Conservation (phyloP, 495 filamentous ascomycete genomes). For the Neurospora tetrasperma region DNA sequence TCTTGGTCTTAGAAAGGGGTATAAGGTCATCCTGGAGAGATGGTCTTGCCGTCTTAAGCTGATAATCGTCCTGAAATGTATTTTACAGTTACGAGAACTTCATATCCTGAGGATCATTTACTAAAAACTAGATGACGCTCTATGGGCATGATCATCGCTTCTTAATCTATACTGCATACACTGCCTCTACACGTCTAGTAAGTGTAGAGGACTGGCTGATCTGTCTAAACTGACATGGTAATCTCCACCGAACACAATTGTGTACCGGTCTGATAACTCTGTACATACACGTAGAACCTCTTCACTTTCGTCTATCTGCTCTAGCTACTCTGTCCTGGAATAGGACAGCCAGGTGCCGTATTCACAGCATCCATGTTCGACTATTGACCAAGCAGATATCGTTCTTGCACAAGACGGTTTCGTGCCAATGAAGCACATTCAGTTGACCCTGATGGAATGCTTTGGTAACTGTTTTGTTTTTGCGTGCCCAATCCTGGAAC, state of each 20-base stretch:
- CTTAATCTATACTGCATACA: no score
- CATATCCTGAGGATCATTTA: no score
- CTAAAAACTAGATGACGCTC: no score
- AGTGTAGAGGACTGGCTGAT: neutral
- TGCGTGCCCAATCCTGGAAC: neutral
- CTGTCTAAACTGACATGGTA: neutral
- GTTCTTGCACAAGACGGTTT: neutral
- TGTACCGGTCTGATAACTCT: neutral
- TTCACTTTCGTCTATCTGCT: neutral
- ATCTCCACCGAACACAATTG: neutral
- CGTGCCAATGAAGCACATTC: neutral
- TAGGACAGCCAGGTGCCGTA: neutral
- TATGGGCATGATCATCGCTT: neutral
- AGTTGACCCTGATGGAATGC: neutral
- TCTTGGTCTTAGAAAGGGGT: no score
- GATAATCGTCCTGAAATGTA: no score
- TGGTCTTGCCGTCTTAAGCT: no score
- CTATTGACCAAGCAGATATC: neutral
- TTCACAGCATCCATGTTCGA: neutral
- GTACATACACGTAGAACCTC: neutral
- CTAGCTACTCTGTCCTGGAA: neutral
- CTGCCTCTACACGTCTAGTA: no score
- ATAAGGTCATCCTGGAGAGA: no score
- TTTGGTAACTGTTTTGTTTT: no score
- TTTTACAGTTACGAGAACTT: no score